Percentiles rank a stretch among this genome's conserved stretches.
phyloP scores from a whole-genome alignment of 1,284 basidiomycete genomes.

The Spongispora temasekensis region DNA sequence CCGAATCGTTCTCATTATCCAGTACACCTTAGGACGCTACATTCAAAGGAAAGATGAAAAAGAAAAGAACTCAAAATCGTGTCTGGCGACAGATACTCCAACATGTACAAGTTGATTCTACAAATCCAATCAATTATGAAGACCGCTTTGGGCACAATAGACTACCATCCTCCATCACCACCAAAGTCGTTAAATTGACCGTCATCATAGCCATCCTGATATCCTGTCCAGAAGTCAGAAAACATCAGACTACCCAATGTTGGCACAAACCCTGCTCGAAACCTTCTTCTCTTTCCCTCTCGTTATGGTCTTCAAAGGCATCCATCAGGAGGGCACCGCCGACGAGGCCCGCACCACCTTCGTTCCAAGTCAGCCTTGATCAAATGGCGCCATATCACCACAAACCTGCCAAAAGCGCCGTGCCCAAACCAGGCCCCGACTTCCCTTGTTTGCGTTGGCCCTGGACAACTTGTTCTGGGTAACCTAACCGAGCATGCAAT shows the following conservation, averaged over 20 bases:
- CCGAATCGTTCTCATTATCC: too few relatives aligned
- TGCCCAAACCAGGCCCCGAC: constrained; percentile 32
- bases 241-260: not conserved
- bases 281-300: constrained; percentile 38
- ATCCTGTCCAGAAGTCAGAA: constrained; percentile 23
- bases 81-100: too few relatives aligned
- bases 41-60: too few relatives aligned
- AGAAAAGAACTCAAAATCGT: too few relatives aligned
- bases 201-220: constrained; percentile 11
- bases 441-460: constrained; percentile 19
- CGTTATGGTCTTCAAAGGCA: constrained; percentile 49
- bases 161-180: constrained; percentile 13
- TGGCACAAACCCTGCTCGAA: constrained; percentile 35
- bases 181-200: not conserved
- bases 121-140: constrained; percentile 17
- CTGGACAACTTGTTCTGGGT: constrained; percentile 15
- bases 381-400: not conserved
- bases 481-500: constrained; percentile 12
- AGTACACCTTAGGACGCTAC: too few relatives aligned
- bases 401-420: constrained; percentile 32
- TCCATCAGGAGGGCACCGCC: constrained; percentile 57
- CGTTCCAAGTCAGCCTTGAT: constrained; percentile 10
- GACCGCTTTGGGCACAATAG: not conserved
- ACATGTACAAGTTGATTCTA: constrained; percentile 17
- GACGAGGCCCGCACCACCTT: constrained; percentile 59